Percentiles rank a stretch among this genome's conserved stretches.
These are phyloP conservation scores for Trichopus zeylanicus DNA, from an alignment of 116 monocot genomes.

Conservation along the genomic window DNA sequence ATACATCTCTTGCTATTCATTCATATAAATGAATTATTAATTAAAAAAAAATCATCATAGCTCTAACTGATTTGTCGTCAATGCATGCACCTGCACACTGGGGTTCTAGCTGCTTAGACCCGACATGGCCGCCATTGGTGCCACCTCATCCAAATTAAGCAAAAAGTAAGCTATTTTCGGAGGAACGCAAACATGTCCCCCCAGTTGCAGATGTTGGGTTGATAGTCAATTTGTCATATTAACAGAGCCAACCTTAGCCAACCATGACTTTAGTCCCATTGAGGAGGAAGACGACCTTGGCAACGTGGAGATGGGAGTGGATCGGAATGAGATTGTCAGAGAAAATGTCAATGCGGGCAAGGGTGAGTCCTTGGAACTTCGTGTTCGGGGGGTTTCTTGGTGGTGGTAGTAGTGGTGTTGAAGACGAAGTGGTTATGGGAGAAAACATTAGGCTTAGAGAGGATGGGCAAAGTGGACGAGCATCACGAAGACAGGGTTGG, in stretches of 20 bases:
- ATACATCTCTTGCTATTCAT: too few species aligned
- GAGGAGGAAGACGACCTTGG: slow-evolving; percentile 17
- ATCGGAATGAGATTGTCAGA: slow-evolving; percentile 7
- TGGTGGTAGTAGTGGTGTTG: slow-evolving; percentile 11
- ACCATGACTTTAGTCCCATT: slow-evolving; percentile 9
- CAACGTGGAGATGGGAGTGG: slow-evolving; percentile 25
- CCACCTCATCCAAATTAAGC: slow-evolving; percentile 10
- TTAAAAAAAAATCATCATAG: slow-evolving; percentile 1
- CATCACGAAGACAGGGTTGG: slow-evolving; percentile 7
- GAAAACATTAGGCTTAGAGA: slow-evolving; percentile 7
- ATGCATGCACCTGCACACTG: slow-evolving; percentile 13
- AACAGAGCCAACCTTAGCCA: slow-evolving; percentile 24
- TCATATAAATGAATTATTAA: too few species aligned
- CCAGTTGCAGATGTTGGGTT: slow-evolving; percentile 14
- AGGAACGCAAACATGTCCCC: slow-evolving; percentile 30
- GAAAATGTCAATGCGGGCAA: slow-evolving; percentile 14
- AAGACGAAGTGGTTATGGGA: slow-evolving; percentile 10
- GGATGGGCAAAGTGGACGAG: slow-evolving; percentile 9
- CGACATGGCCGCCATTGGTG: slow-evolving; percentile 11
- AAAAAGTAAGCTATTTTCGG: slow-evolving; percentile 15
- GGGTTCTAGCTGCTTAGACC: slow-evolving; percentile 29
- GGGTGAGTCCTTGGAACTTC: slow-evolving; percentile 20
- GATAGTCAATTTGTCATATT: slow-evolving; percentile 15
- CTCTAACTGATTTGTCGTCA: slow-evolving; percentile 10
- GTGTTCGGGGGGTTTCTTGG: slow-evolving; percentile 12